Evolutionary conservation across 345 rosid species (phyloP), one percentile per base, ranked within the genome.

Genomic region (Boechera divaricarpa): DNA sequence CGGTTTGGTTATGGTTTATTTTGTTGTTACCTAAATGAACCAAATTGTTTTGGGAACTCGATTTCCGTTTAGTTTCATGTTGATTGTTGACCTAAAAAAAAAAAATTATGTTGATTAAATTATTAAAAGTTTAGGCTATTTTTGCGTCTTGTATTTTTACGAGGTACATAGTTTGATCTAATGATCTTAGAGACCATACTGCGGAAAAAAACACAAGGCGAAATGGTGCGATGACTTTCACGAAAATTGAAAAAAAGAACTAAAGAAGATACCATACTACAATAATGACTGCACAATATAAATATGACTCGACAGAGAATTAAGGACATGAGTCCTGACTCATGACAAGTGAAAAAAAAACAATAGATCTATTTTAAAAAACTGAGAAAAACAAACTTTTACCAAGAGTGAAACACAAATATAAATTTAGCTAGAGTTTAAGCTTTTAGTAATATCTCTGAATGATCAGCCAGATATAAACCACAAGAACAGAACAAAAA

Each of bases 31-130:
- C 51, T 31, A 13, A 28, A 26, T 63, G 53, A 16, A 49, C 9
- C 16, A 45, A 45, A 47, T n/a, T 47, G 26, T 48, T n/a, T 65
- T 1, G 36, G 28, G 69, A 29, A 32, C 55, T 64, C 55, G 70
- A n/a, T n/a, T 5, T 28, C 6, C 9, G 35, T 55, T 28, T 54
- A 1, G 16, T 55, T 28, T 53, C 5, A 4, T 16, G 64, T 36
- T n/a, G 26, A 59, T 9, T 5, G 24, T 21, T 21, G 24, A 21
- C 24, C 24, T 21, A 18, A 18, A 18, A 18, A 18, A 18, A 18
- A 18, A 18, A 18, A 18, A 0, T 18, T 18, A 21, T 21, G 24
- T 21, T 21, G 24, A 21, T 21, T 21, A 21, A 21, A 21, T 18
- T 59, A 16, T 3, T 3, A 33, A 36, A 18, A 10, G 4, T 10